phyloP scores from a whole-genome alignment of 768 basidiomycete species.

The Daedaleopsis sinensis region DNA sequence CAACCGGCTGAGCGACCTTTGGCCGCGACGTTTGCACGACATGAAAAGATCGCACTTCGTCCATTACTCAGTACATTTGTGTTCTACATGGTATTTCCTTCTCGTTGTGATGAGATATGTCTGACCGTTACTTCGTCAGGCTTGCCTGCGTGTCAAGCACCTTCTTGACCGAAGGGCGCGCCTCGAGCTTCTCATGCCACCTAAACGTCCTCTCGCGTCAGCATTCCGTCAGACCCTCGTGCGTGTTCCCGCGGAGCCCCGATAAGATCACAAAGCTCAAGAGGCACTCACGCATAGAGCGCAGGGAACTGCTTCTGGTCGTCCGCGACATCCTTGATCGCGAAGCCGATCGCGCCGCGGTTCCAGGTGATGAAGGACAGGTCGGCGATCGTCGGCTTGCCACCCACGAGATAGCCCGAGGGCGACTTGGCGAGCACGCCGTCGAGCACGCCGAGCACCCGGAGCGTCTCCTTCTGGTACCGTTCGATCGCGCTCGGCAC shows the following conservation, averaged over 20 bases:
- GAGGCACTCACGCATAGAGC: conserved; percentile 16
- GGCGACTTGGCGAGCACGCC: conserved; percentile 30
- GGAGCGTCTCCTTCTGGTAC: conserved; percentile 33
- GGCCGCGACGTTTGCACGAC: too few species aligned
- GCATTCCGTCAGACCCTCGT: too few species aligned
- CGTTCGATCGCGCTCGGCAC: conserved; percentile 32
- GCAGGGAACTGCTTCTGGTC: conserved; percentile 27
- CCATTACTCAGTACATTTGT: too few species aligned
- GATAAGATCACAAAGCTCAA: too few species aligned
- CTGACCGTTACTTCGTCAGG: background rate
- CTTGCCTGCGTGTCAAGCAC: background rate
- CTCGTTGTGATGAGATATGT: too few species aligned
- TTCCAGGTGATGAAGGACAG: conserved; percentile 30
- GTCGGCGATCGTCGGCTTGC: conserved; percentile 31
- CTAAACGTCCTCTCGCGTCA: background rate
- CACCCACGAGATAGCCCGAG: conserved; percentile 30
- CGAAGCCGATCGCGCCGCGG: conserved; percentile 12
- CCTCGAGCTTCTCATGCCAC: conserved; percentile 7
- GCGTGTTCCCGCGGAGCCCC: background rate
- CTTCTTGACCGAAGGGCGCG: conserved; percentile 3
- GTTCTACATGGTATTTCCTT: too few species aligned
- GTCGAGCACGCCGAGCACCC: conserved; percentile 33
- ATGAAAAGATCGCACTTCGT: too few species aligned
- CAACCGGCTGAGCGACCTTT: too few species aligned
- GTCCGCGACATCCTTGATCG: conserved; percentile 15